Base-by-base conservation (phyloP, 805 yeast species). In the Kodamaea kaohsiungensis region DNA sequence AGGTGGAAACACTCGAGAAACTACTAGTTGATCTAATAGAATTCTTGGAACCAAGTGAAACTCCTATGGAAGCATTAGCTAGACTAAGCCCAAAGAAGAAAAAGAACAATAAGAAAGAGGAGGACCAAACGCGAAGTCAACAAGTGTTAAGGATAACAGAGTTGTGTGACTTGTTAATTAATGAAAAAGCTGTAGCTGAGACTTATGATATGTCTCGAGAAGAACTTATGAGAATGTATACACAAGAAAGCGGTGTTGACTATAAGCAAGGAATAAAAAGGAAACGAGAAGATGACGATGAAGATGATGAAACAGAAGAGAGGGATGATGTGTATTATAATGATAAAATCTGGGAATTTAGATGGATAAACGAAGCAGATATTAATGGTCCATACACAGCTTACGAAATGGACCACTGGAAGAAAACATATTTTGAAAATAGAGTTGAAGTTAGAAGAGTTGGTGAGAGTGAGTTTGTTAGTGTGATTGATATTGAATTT, bases 401-500 rank as follows among this genome's bases (percentile, higher is more conserved):
- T 12, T 78, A 75, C 56, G 86, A 84, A 53, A 83, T 85, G 86
- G 67, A 63, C 17, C 76, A 78, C 57, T 84, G 89, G 89, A 76
- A 65, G 49, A 65, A 68, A 47, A 65, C 69, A 6, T 82, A 83
- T 61, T 84, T 84, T 61, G 72, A 73, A 3, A 72, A 77, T 50
- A 68, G 67, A 9, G 86, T 78, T 0, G 69, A 68, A 27, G 86
- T 77, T 0, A 64, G 81, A 33, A 69, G 64, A 53, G 46, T 61
- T 0, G 70, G 65, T 9, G 64, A 63, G 27, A 35, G n/a, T 0
- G 60, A 53, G 1, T 75, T 74, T 49, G 39, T 12, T 2, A 67
- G 65, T 33, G 61, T 75, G 1, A 58, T 61, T 25, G 49, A 59
- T 1, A 64, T 69, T 7, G 48, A 48, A 4, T 74, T 72, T 49